Evolutionary conservation across 2,329 filamentous ascomycete genomes (phyloP), one percentile per base, ranked within the genome.

Genomic region (Iodosphaeria phyllophila): DNA sequence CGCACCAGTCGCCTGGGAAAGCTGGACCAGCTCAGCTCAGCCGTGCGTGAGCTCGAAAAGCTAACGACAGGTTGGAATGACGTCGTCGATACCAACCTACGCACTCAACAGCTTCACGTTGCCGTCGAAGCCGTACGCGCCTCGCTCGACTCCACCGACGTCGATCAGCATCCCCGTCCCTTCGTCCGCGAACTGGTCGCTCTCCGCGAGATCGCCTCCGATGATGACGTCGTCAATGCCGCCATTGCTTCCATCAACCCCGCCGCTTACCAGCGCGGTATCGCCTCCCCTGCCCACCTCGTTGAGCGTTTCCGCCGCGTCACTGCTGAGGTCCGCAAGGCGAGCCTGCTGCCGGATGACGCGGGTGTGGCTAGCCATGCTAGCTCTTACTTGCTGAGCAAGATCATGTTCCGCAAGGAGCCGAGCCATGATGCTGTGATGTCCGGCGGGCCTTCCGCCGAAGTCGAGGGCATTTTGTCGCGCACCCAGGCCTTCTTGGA

Each of bases 211-310:
- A 79, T 92, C 37, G 80, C 82, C 4, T 64, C 66, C 16, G 76
- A 82, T 25, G 79, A 92, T 46, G 58, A 78, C 1, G 76, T 95
- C 5, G 82, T 98, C 31, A 74, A 82, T 38, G 86, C 86, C 4
- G 89, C 89, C 30, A 92, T 98, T 40, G 77, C 79, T n/a, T 92
- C 83, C 16, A 92, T 98, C 51, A 91, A 91, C 58, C 89, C 89
- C 3, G 59, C 67, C 8, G 82, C 89, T 12, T 98, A 98, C 58
- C 89, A 95, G 54, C 75, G 75, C 28, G 89, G 89, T 30, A 73
- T 98, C 29, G 72, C 83, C 13, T 82, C 77, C 9, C 60, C 78
- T 0, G 64, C 83, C 13, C 79, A 91, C 49, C 69, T 98, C 17
- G 78, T 95, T 37, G 89, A 98, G 52, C 75, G 89, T 33, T 98